These are phyloP conservation scores for Breynia disticha DNA, from an alignment of 441 rosid species.

Conservation along the genomic window DNA sequence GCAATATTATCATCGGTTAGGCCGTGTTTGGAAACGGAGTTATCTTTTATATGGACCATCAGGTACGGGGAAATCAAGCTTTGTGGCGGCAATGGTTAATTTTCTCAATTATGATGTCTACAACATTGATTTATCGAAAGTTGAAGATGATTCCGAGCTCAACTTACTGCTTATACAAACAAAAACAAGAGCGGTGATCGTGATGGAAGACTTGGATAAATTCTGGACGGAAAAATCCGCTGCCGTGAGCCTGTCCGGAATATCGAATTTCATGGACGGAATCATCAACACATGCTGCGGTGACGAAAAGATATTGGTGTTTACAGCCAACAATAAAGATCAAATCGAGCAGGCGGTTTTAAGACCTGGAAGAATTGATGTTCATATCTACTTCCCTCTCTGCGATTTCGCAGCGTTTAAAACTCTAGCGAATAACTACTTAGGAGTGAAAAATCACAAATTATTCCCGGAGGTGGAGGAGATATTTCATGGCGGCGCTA, in stretches of 20 bases:
- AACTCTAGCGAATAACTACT: constrained; percentile 40
- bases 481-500: constrained; percentile 48
- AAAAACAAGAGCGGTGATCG: constrained; percentile 47
- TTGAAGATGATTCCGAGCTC: constrained; percentile 56
- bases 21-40: constrained; percentile 87
- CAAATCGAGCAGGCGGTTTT: constrained; percentile 44
- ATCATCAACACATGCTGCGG: constrained; percentile 42
- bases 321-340: constrained; percentile 51
- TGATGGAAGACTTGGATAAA: constrained; percentile 80
- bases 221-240: constrained; percentile 41
- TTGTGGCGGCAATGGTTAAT: constrained; percentile 87
- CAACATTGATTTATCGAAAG: constrained; percentile 67
- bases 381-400: constrained; percentile 52
- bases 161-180: constrained; percentile 58
- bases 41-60: constrained; percentile 76
- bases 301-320: constrained; percentile 60
- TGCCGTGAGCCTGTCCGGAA: constrained; percentile 36
- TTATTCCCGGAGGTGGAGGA: constrained; percentile 63
- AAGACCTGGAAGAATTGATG: constrained; percentile 71
- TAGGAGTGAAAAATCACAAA: constrained; percentile 59
- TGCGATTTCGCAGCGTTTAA: constrained; percentile 56
- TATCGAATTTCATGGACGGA: constrained; percentile 70
- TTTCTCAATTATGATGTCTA: constrained; percentile 64
- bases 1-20: constrained; percentile 62
- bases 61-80: constrained; percentile 92